Conservation (phyloP, 2,329 filamentous ascomycete species). For the Ilyonectria robusta region DNA sequence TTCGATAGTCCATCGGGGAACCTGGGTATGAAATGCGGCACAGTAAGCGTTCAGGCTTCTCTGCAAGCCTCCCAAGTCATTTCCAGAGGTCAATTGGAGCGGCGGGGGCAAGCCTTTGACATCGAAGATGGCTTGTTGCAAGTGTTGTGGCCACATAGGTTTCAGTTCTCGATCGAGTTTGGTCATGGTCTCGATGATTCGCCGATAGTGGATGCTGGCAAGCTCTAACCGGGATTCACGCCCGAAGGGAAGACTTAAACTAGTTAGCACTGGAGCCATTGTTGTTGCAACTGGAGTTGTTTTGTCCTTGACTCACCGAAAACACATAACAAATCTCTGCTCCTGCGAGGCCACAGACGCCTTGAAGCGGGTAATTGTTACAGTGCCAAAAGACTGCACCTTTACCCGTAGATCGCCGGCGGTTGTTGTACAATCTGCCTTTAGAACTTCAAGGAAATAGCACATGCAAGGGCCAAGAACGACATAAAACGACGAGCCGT, state of each 20-base stretch:
- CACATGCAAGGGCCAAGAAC: slow-evolving; percentile 68
- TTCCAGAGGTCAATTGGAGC: slow-evolving; percentile 67
- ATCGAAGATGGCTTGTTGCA: slow-evolving; percentile 68
- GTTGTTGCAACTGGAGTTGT: neutral
- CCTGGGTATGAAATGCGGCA: slow-evolving; percentile 64
- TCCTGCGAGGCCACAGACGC: slow-evolving; percentile 67
- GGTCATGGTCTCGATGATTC: slow-evolving; percentile 68
- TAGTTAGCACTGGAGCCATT: slow-evolving; percentile 26
- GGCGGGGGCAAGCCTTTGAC: slow-evolving; percentile 67
- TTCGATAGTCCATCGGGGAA: slow-evolving; percentile 67
- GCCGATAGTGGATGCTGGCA: slow-evolving; percentile 68
- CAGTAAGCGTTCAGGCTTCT: slow-evolving; percentile 70
- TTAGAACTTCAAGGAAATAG: slow-evolving; percentile 66
- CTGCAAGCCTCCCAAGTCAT: slow-evolving; percentile 68
- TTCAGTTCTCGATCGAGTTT: slow-evolving; percentile 70
- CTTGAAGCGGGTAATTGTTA: slow-evolving; percentile 66
- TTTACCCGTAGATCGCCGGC: slow-evolving; percentile 64
- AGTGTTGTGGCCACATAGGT: slow-evolving; percentile 70
- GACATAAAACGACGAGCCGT: slow-evolving; percentile 68
- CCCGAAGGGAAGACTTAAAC: slow-evolving; percentile 58
- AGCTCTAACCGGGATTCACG: slow-evolving; percentile 63
- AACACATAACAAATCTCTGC: slow-evolving; percentile 69
- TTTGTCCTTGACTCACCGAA: slow-evolving; percentile 59
- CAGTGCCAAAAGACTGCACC: slow-evolving; percentile 66
- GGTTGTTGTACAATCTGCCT: slow-evolving; percentile 57